Conservation (phyloP, 1,139 yeast genomes). For the Barnettozyma hawaiiensis region DNA sequence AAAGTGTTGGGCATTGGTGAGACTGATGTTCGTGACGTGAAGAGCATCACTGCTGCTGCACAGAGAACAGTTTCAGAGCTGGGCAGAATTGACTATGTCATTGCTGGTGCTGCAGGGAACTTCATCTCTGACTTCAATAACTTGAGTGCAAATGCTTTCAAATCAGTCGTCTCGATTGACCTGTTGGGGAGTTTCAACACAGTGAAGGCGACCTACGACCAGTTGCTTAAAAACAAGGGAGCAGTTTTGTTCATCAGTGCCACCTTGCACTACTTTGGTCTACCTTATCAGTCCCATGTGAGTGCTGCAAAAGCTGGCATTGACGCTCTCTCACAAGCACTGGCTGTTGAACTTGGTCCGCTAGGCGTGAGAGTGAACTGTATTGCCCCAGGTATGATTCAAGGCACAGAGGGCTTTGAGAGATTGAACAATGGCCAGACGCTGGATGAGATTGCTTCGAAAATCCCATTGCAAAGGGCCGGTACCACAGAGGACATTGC, state of each 20-base stretch:
- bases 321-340: conserved; percentile 74
- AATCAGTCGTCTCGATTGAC: conserved; percentile 79
- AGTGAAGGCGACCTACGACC: conserved; percentile 68
- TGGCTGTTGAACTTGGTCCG: conserved; percentile 89
- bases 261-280: conserved; percentile 80
- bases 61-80: conserved; percentile 54
- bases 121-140: conserved; percentile 75
- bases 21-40: conserved; percentile 70
- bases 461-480: conserved; percentile 69
- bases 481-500: conserved; percentile 83
- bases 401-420: conserved; percentile 72
- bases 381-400: conserved; percentile 86
- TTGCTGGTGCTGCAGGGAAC: conserved; percentile 96
- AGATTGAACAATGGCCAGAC: conserved; percentile 46
- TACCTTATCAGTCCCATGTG: conserved; percentile 81
- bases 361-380: conserved; percentile 74
- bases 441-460: conserved; percentile 34
- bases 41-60: conserved; percentile 56
- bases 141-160: conserved; percentile 79
- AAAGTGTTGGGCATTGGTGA: conserved; percentile 63
- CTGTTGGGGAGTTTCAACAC: conserved; percentile 83
- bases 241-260: conserved; percentile 76
- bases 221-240: conserved; percentile 64
- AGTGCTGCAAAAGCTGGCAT: conserved; percentile 94
- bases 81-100: conserved; percentile 75